Percentiles rank a stretch among this genome's conserved stretches.
Evolutionary conservation across 2,329 filamentous ascomycete genomes (phyloP).

Genomic region (Aspergillus glaucus): DNA sequence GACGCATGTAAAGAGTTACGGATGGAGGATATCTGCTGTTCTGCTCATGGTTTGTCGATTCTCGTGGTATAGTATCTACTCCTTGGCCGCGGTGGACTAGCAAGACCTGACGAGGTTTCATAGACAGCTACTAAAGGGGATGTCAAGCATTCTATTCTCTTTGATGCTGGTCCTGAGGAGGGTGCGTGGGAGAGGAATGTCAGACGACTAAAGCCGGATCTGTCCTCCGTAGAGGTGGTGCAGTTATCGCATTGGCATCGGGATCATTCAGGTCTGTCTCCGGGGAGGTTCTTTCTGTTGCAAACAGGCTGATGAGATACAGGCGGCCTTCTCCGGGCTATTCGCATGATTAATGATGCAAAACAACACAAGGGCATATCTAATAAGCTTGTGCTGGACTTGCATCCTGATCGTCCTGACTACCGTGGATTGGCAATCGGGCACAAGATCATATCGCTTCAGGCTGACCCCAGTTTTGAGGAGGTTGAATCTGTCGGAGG

Average conservation of each 20-base stretch:
- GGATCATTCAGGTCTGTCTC: constrained; percentile 45
- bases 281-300: background rate
- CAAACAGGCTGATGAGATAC: background rate
- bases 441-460: constrained; percentile 41
- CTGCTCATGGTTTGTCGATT: constrained; percentile 50
- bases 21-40: constrained; percentile 49
- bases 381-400: constrained; percentile 37
- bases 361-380: constrained; percentile 20
- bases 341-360: constrained; percentile 43
- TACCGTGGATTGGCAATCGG: constrained; percentile 45
- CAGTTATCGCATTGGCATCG: constrained; percentile 52
- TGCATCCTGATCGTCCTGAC: constrained; percentile 49
- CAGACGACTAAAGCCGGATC: constrained; percentile 37
- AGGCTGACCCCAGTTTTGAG: constrained; percentile 48
- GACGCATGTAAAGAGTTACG: constrained; percentile 41
- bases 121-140: constrained; percentile 45
- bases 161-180: constrained; percentile 50
- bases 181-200: constrained; percentile 47
- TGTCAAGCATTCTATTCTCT: constrained; percentile 44
- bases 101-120: background rate
- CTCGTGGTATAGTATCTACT: constrained; percentile 37
- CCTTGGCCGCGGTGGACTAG: background rate
- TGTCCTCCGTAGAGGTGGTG: constrained; percentile 42
- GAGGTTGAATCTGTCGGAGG: constrained; percentile 43
- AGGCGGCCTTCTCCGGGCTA: constrained; percentile 47